Evolutionary conservation across 1,284 basidiomycete genomes (phyloP).

Genomic region (Termitomyces sp.): DNA sequence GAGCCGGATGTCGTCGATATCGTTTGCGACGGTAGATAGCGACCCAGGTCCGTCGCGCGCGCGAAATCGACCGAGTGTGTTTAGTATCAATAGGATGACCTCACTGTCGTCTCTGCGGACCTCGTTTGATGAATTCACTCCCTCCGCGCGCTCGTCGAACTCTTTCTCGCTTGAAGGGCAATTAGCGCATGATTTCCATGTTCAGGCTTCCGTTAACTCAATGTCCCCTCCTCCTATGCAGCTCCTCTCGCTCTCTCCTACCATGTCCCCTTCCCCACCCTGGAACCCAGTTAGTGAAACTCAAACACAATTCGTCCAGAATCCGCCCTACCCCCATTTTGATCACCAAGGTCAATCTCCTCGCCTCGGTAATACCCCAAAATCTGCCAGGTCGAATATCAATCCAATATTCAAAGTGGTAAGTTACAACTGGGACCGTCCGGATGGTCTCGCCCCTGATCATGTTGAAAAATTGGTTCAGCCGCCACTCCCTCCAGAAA

Average conservation of each 20-base stretch:
- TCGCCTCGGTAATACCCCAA: slow-evolving; percentile 33
- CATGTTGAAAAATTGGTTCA: slow-evolving; percentile 29
- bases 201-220: slow-evolving; percentile 67
- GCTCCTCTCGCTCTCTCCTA: slow-evolving; percentile 62
- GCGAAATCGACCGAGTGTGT: slow-evolving; percentile 53
- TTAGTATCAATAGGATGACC: slow-evolving; percentile 67
- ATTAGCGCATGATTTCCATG: slow-evolving; percentile 71
- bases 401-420: slow-evolving; percentile 93
- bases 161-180: slow-evolving; percentile 81
- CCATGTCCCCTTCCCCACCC: slow-evolving; percentile 49
- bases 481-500: slow-evolving; percentile 49
- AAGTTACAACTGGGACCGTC: slow-evolving; percentile 39
- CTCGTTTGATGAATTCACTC: slow-evolving; percentile 66
- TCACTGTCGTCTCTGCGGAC: slow-evolving; percentile 72
- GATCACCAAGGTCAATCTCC: slow-evolving; percentile 48
- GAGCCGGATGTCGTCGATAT: slow-evolving; percentile 65
- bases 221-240: slow-evolving; percentile 73
- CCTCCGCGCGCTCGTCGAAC: slow-evolving; percentile 73
- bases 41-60: slow-evolving; percentile 75
- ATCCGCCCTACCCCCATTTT: slow-evolving; percentile 32
- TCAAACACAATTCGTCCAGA: slow-evolving; percentile 20
- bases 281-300: slow-evolving; percentile 50
- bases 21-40: slow-evolving; percentile 74
- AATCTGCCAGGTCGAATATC: slow-evolving; percentile 58
- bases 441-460: slow-evolving; percentile 27